Evolutionary conservation across 2,329 filamentous ascomycete species (phyloP).

Genomic region (Teratosphaeria nubilosa): DNA sequence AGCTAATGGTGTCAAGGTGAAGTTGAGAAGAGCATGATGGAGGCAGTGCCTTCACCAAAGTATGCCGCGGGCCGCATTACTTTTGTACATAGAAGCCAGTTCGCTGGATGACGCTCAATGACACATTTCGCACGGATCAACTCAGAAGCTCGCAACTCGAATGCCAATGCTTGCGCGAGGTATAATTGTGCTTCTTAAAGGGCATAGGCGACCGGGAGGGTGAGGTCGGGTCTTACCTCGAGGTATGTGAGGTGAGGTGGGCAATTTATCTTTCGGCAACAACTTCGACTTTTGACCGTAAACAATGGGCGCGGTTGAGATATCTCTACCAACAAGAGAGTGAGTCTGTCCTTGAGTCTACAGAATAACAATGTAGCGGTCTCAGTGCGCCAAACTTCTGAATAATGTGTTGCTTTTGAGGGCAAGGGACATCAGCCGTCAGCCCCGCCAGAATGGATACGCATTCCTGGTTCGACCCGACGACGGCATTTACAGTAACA

Average conservation of each 20-base stretch:
- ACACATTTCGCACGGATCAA: no score
- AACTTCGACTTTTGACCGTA: background rate
- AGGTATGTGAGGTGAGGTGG: no score
- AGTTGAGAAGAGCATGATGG: background rate
- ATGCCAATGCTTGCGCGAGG: no score
- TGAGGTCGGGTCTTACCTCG: background rate
- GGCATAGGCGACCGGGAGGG: background rate
- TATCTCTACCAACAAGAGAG: background rate
- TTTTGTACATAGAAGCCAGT: no score
- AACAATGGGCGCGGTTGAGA: background rate
- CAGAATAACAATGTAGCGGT: background rate
- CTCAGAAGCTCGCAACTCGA: no score
- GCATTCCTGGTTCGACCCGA: conserved; percentile 10
- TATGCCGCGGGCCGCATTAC: no score
- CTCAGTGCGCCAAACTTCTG: background rate
- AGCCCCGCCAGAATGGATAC: background rate
- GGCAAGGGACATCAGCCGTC: background rate
- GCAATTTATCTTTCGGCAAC: background rate
- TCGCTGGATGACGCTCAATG: no score
- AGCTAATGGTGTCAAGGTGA: background rate
- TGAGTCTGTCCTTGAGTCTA: no score
- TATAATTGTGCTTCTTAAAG: no score
- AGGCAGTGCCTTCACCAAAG: background rate
- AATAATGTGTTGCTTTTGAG: background rate
- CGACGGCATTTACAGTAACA: conserved; percentile 16